phyloP scores from a whole-genome alignment of 331 rosid species.

The Malus hybrid region DNA sequence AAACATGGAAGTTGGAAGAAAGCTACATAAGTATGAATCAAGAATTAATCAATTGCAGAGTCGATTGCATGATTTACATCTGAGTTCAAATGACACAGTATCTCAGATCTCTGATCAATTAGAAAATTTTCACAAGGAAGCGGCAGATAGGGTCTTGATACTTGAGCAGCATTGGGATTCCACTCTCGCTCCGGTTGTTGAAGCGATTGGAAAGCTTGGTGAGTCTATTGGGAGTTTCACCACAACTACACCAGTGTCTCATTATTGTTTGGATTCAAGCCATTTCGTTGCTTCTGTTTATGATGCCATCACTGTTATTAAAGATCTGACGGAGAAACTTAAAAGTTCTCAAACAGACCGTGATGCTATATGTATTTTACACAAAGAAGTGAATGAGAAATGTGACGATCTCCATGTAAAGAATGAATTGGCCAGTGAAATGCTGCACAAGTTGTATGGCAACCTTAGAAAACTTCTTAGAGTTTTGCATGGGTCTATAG shows the following conservation, averaged over 20 bases:
- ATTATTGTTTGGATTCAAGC: conserved; percentile 19
- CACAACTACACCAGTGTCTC: conserved; percentile 17
- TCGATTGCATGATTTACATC: conserved; percentile 46
- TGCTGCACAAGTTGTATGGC: conserved; percentile 41
- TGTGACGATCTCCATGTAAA: conserved; percentile 52
- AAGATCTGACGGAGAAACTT: conserved; percentile 55
- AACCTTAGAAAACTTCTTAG: conserved; percentile 47
- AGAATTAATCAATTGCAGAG: conserved; percentile 47
- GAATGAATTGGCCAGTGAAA: conserved; percentile 49
- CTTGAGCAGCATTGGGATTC: conserved; percentile 64
- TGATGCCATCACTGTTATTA: conserved; percentile 54
- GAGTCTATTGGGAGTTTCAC: conserved; percentile 39
- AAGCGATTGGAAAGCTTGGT: conserved; percentile 53
- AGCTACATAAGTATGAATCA: conserved; percentile 46
- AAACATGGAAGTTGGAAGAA: conserved; percentile 42
- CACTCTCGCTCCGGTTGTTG: conserved; percentile 40
- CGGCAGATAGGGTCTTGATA: conserved; percentile 39
- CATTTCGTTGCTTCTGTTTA: conserved; percentile 44
- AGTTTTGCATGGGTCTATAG: conserved; percentile 33
- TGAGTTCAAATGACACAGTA: conserved; percentile 48
- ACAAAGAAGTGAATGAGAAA: conserved; percentile 46
- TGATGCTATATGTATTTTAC: conserved; percentile 32
- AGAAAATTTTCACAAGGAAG: conserved; percentile 58
- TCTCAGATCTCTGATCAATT: conserved; percentile 47
- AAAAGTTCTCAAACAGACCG: conserved; percentile 44